Evolutionary conservation across 176 grass and related monocot species (phyloP), one percentile per base, ranked within the genome.

Genomic region (Oryza australiensis): DNA sequence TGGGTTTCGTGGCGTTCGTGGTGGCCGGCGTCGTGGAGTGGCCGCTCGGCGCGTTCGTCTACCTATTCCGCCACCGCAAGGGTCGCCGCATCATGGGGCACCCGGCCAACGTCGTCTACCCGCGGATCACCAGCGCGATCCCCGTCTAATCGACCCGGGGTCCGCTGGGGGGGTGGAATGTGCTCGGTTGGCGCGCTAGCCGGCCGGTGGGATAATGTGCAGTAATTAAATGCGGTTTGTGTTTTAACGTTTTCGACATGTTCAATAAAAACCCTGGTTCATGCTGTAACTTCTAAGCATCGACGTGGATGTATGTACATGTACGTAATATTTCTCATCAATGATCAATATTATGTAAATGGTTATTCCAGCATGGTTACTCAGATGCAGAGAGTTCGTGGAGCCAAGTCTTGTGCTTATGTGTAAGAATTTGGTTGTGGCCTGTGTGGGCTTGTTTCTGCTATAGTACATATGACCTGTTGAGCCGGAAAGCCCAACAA

Each of bases 31-130:
- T 87, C 15, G 80, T 94, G 81, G 92, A 91, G 75, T 98, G 95
- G 95, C 95, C 92, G 34, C 88, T 93, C 20, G 92, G 92, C 1
- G 90, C 95, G 15, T 81, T 90, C 18, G 90, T 98, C 26, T 98
- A 91, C 85, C 48, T 98, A 30, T 94, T 94, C 84, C 90, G 89
- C 66, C 92, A 89, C 84, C 72, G 83, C 65, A 98, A 91, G 86
- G 95, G 95, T 22, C 95, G 92, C 34, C 92, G 95, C 83, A 98
- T 98, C 88, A 98, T 98, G 92, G 84, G 66, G 10, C 95, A 98
- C 79, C 95, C 95, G 4, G 88, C 83, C 11, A 45, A 42, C 18
- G 92, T 98, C 75, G 92, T 98, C 76, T 98, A 98, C 51, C 95
- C 88, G 28, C 80, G 62, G 65, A 76, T 94, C 65, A 67, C 74